Base-by-base conservation (phyloP, 1,284 basidiomycete genomes). In the Hypsizygus ulmarius region DNA sequence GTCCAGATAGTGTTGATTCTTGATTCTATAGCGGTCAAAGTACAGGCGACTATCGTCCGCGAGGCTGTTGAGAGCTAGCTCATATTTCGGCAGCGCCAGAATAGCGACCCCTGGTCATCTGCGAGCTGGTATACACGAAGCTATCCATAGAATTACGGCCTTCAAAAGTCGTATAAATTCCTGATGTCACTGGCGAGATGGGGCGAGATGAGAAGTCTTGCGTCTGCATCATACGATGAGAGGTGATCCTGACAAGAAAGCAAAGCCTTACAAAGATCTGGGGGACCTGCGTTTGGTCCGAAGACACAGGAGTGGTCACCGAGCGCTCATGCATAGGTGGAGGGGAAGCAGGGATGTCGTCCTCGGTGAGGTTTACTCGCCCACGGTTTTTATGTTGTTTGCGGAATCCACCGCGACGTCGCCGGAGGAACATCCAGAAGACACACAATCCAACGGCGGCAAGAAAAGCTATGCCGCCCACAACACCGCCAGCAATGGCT, bases 401-500 rank as follows among this genome's bases (percentile, higher is more conserved):
- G 4, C 43, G 49, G 27, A 51, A 28, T 15, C 59, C 56, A 40
- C 36, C 33, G 38, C 59, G 52, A 16, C 58, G 58, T 16, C 58
- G 61, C 25, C 60, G 64, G 28, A 67, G 53, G 39, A 57, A 61
- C 57, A 67, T 66, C 65, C 69, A 70, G 44, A 77, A 59, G 3
- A 59, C 52, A 4, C 59, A 47, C 19, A 77, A 58, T 9, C 47
- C 62, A n/a, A 71, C 48, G 19, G 64, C 39, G 14, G 66, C 60
- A 9, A 74, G 30, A 16, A 59, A 60, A 11, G 69, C 64, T n/a
- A 77, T 52, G 21, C 72, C 75, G 3, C 73, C 75, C 2, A 78
- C 66, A 6, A 73, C 69, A 21, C 74, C 75, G 5, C 75, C 75
- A 16, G 72, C 72, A 30, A 79, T 77, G 4, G 71, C 72, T 5